phyloP scores from a whole-genome alignment of 202 grass and related monocot species.

The Sporobolus alterniflorus region DNA sequence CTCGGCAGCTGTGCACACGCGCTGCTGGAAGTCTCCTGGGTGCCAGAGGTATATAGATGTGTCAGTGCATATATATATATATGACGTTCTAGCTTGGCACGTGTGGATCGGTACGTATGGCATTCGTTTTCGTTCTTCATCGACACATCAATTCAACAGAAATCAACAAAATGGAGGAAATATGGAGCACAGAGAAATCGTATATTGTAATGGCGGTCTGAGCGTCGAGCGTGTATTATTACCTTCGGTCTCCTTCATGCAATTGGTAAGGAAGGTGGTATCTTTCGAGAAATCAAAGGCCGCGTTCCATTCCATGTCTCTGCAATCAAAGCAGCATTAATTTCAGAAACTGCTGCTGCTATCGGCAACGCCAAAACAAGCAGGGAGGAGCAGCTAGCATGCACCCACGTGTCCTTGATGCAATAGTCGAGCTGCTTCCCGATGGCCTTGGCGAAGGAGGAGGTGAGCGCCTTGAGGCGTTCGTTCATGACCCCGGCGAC shows the following conservation, averaged over 20 bases:
- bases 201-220: not conserved
- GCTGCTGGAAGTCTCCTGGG: slow-evolving; percentile 72
- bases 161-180: no score
- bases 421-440: slow-evolving; percentile 66
- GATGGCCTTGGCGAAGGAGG: slow-evolving; percentile 50
- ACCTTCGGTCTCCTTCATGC: slow-evolving; percentile 86
- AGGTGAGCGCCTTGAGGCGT: slow-evolving; percentile 61
- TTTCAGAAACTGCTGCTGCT: not conserved
- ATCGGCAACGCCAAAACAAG: no score
- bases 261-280: slow-evolving; percentile 64
- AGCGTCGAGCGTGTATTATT: not conserved
- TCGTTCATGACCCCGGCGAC: slow-evolving; percentile 56
- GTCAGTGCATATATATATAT: not conserved
- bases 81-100: no score
- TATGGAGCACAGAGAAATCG: no score
- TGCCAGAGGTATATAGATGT: not conserved
- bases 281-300: slow-evolving; percentile 94
- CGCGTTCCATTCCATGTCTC: slow-evolving; percentile 85
- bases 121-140: no score
- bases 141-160: not conserved
- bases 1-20: slow-evolving; percentile 83
- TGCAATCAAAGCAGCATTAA: not conserved
- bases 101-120: no score
- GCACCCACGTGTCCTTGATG: slow-evolving; percentile 74
- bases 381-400: not conserved